A percentile compares a stretch with the other conserved stretches of the same genome.
phyloP scores from a whole-genome alignment of 768 basidiomycete genomes.

The Botryobasidium botryosum region DNA sequence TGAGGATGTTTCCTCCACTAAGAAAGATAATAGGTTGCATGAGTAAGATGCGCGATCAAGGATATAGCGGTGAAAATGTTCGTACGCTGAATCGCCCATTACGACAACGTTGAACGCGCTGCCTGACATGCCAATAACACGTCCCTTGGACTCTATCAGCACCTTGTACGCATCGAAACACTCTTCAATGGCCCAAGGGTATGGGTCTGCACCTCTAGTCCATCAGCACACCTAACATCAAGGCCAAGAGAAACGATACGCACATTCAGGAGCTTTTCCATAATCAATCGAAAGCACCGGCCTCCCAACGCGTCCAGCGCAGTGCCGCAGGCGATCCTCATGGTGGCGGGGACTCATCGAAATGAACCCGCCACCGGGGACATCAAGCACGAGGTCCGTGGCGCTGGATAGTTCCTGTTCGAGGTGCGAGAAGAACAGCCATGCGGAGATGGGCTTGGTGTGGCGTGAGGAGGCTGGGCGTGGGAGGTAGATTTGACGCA shows the following conservation, averaged over 20 bases:
- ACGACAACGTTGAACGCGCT: constrained; percentile 58
- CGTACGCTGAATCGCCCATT: constrained; percentile 95
- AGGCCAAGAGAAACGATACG: constrained; percentile 14
- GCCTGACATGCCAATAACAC: constrained; percentile 78
- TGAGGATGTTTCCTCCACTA: constrained; percentile 79
- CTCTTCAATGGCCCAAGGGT: constrained; percentile 92
- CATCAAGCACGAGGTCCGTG: constrained; percentile 77
- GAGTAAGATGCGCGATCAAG: background rate
- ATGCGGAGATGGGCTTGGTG: constrained; percentile 64
- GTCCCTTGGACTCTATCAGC: constrained; percentile 63
- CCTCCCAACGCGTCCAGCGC: constrained; percentile 64
- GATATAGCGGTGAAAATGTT: constrained; percentile 11
- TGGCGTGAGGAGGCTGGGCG: constrained; percentile 63
- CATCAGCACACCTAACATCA: background rate
- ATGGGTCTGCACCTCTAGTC: constrained; percentile 52
- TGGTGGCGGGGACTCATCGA: constrained; percentile 95
- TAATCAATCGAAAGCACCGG: constrained; percentile 82
- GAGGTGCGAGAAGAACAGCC: constrained; percentile 65
- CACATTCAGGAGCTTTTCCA: constrained; percentile 93
- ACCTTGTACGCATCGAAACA: constrained; percentile 79
- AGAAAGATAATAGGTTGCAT: constrained; percentile 1
- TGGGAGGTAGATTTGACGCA: constrained; percentile 64
- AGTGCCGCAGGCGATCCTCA: constrained; percentile 76
- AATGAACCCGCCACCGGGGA: constrained; percentile 93
- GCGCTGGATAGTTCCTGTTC: constrained; percentile 43